These are phyloP conservation scores for Cruciata laevipes DNA, from an alignment of 257 asterid genomes.

Conservation along the genomic window DNA sequence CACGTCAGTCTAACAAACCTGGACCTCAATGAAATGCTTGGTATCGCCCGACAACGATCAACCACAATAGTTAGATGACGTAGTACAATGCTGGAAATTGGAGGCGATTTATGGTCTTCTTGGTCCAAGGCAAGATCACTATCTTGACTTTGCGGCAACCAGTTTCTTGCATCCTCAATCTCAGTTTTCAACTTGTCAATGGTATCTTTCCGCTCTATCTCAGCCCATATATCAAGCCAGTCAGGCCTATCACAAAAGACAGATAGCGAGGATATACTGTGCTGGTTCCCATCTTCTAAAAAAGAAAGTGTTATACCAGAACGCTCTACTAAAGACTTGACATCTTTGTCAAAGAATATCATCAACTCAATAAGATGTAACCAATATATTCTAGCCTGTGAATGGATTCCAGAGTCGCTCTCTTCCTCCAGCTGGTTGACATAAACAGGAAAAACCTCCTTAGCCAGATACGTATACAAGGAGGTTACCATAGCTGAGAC, in stretches of 20 bases:
- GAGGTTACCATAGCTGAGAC: slow-evolving; percentile 81
- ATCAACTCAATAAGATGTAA: slow-evolving; percentile 77
- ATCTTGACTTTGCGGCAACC: slow-evolving; percentile 42
- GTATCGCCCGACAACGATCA: slow-evolving; percentile 77
- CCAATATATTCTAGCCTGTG: slow-evolving; percentile 67
- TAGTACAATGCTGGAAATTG: slow-evolving; percentile 50
- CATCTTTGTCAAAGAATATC: slow-evolving; percentile 73
- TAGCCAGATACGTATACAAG: slow-evolving; percentile 66
- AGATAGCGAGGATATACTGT: slow-evolving; percentile 58
- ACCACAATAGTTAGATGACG: slow-evolving; percentile 46
- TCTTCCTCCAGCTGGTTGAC: slow-evolving; percentile 56
- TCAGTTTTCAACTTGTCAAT: slow-evolving; percentile 54
- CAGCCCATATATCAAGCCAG: slow-evolving; percentile 93
- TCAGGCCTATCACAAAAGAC: slow-evolving; percentile 93
- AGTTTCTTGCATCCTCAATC: slow-evolving; percentile 59
- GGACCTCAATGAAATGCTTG: slow-evolving; percentile 59
- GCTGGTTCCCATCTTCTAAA: slow-evolving; percentile 56
- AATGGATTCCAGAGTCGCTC: slow-evolving; percentile 29
- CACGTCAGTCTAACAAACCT: slow-evolving; percentile 58
- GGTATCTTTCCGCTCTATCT: slow-evolving; percentile 62
- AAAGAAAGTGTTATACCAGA: slow-evolving; percentile 59
- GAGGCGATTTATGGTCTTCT: slow-evolving; percentile 64
- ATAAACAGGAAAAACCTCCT: slow-evolving; percentile 64
- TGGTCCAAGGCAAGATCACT: slow-evolving; percentile 39
- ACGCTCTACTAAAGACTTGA: slow-evolving; percentile 55